Evolutionary conservation across 192 early-diverging fungal genomes (phyloP).

Genomic region (Coemansia asiatica): DNA sequence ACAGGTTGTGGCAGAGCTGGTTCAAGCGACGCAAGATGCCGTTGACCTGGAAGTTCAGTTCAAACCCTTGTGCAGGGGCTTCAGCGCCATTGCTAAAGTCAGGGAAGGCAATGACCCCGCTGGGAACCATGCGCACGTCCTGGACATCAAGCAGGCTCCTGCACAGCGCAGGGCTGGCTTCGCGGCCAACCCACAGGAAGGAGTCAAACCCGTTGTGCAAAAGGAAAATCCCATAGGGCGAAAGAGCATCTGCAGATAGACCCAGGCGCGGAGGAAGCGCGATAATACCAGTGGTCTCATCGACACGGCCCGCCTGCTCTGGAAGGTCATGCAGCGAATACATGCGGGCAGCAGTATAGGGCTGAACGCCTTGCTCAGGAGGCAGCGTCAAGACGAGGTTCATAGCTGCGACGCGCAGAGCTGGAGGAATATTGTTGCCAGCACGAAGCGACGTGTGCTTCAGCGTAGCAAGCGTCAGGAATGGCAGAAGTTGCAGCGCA

Average conservation of each 20-base stretch:
- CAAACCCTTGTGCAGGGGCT: constrained; percentile 60
- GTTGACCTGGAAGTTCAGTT: constrained; percentile 71
- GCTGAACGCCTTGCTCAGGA: constrained; percentile 68
- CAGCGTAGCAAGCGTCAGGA: constrained; percentile 76
- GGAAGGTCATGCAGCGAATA: constrained; percentile 85
- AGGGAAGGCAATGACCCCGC: constrained; percentile 72
- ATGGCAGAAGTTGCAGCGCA: constrained; percentile 82
- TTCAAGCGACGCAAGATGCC: constrained; percentile 75
- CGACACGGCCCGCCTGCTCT: constrained; percentile 49
- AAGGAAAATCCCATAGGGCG: constrained; percentile 83
- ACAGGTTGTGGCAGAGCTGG: constrained; percentile 65
- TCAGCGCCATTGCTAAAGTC: constrained; percentile 71
- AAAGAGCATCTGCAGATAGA: constrained; percentile 79
- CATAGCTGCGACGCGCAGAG: constrained; percentile 79
- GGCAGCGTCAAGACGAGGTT: constrained; percentile 79
- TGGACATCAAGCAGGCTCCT: constrained; percentile 65
- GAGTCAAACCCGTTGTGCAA: constrained; percentile 80
- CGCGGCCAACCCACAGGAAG: constrained; percentile 87
- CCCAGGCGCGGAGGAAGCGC: constrained; percentile 79
- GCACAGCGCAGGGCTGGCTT: constrained; percentile 72
- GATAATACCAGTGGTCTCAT: constrained; percentile 57
- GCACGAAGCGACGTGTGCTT: constrained; percentile 73
- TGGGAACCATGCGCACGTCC: constrained; percentile 34
- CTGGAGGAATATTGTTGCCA: constrained; percentile 71
- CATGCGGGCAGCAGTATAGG: constrained; percentile 73